These are phyloP conservation scores for Barbarea vulgaris DNA, from an alignment of 345 rosid genomes.

Conservation along the genomic window DNA sequence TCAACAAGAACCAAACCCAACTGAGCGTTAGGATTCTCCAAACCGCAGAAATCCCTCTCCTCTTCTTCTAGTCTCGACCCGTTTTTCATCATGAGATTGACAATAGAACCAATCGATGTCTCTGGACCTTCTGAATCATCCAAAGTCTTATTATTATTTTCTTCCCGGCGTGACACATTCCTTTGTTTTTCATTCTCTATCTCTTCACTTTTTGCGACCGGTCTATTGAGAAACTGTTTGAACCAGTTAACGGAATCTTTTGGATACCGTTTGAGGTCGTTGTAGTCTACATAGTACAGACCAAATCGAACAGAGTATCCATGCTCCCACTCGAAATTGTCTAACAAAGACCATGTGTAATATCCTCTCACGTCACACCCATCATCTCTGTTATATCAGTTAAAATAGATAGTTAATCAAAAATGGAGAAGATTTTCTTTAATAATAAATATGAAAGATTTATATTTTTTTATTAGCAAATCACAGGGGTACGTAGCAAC, in stretches of 20 bases:
- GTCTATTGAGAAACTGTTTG: neutral
- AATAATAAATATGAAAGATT: neutral
- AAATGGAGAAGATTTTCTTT: neutral
- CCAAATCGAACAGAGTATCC: neutral
- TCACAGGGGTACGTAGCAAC: neutral
- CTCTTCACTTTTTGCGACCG: neutral
- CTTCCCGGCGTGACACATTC: conserved; percentile 3
- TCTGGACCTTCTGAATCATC: neutral
- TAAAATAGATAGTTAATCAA: neutral
- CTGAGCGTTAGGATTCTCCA: neutral
- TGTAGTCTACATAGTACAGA: neutral
- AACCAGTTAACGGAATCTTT: neutral
- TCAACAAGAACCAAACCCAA: neutral
- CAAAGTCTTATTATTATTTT: conserved; percentile 2
- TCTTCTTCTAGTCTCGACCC: conserved; percentile 8
- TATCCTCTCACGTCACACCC: conserved; percentile 6
- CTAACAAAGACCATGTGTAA: neutral
- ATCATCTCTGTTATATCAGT: neutral
- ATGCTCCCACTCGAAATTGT: conserved; percentile 13
- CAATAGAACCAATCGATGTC: conserved; percentile 5
- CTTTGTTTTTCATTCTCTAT: neutral
- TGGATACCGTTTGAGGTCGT: neutral
- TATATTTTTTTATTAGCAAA: neutral
- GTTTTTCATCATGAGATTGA: conserved; percentile 19
- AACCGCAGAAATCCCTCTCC: conserved; percentile 3